Conservation (phyloP, 192 early-diverging fungal species). For the Cetraspora pellucida region DNA sequence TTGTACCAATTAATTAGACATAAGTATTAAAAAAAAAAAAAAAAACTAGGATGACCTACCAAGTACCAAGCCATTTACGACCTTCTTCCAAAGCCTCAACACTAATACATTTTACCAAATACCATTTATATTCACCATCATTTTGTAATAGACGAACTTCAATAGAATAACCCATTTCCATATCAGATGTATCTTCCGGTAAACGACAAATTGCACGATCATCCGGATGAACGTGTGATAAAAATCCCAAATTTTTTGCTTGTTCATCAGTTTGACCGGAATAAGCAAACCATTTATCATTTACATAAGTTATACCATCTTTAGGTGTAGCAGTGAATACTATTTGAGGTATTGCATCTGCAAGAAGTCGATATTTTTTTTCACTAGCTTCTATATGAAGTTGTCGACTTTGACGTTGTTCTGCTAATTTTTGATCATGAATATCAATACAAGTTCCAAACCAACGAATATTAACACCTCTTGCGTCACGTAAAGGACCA, state of each 20-base stretch:
- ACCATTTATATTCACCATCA: slow-evolving; percentile 55
- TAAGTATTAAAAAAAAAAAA: too few relatives aligned
- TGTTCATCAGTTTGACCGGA: slow-evolving; percentile 55
- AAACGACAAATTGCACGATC: slow-evolving; percentile 51
- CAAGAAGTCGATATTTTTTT: slow-evolving; percentile 59
- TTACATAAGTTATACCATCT: slow-evolving; percentile 55
- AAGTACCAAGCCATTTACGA: slow-evolving; percentile 60
- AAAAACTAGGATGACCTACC: slow-evolving; percentile 35
- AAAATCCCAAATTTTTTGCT: slow-evolving; percentile 53
- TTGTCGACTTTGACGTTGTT: slow-evolving; percentile 50
- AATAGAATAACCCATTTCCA: slow-evolving; percentile 47
- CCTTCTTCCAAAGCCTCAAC: slow-evolving; percentile 53
- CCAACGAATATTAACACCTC: slow-evolving; percentile 60
- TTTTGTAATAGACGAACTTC: slow-evolving; percentile 50
- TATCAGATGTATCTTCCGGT: slow-evolving; percentile 45
- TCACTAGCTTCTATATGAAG: slow-evolving; percentile 57
- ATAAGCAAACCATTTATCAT: slow-evolving; percentile 58
- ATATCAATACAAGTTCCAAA: slow-evolving; percentile 60
- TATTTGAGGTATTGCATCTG: slow-evolving; percentile 63
- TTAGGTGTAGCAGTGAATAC: slow-evolving; percentile 58
- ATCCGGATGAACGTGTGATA: slow-evolving; percentile 58
- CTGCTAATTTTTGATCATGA: slow-evolving; percentile 56
- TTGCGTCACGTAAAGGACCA: slow-evolving; percentile 52
- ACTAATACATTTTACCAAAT: slow-evolving; percentile 59
- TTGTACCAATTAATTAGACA: too few relatives aligned